These are phyloP conservation scores for Suillus luteus DNA, from an alignment of 768 basidiomycete genomes.

Conservation along the genomic window DNA sequence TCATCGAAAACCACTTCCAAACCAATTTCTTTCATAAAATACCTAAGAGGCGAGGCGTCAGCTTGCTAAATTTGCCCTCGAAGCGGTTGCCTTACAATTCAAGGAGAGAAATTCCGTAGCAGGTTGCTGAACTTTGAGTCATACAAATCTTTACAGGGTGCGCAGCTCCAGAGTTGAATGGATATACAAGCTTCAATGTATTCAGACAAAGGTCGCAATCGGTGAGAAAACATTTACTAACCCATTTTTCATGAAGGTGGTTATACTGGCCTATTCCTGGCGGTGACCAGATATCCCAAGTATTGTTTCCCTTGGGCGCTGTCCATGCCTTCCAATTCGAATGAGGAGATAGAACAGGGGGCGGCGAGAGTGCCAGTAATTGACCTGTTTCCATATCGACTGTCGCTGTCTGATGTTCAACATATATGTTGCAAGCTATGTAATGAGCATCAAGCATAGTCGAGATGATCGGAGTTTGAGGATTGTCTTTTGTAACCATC, in stretches of 20 bases:
- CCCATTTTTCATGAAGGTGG: not conserved
- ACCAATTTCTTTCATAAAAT: slow-evolving; percentile 5
- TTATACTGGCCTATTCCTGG: not conserved
- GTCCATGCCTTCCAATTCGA: not conserved
- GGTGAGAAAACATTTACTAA: not conserved
- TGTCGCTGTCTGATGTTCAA: not conserved
- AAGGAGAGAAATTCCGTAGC: not conserved
- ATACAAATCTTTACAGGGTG: not conserved
- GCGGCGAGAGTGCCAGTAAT: not conserved
- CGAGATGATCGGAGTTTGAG: not conserved
- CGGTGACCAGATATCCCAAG: slow-evolving; percentile 15
- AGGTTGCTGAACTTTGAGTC: not conserved
- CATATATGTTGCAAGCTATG: slow-evolving; percentile 13
- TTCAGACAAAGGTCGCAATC: not conserved
- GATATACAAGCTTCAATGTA: not conserved
- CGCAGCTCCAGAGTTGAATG: not conserved
- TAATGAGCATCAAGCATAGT: slow-evolving; percentile 8
- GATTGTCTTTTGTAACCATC: not conserved
- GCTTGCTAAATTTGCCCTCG: not conserved
- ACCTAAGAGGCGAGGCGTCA: not conserved
- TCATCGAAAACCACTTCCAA: not conserved
- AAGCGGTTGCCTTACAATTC: not conserved
- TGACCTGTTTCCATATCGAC: slow-evolving; percentile 11
- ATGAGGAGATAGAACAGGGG: not conserved
- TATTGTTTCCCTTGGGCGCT: not conserved